Evolutionary conservation across 768 basidiomycete species (phyloP).

Genomic region (Exsudoporus frostii): DNA sequence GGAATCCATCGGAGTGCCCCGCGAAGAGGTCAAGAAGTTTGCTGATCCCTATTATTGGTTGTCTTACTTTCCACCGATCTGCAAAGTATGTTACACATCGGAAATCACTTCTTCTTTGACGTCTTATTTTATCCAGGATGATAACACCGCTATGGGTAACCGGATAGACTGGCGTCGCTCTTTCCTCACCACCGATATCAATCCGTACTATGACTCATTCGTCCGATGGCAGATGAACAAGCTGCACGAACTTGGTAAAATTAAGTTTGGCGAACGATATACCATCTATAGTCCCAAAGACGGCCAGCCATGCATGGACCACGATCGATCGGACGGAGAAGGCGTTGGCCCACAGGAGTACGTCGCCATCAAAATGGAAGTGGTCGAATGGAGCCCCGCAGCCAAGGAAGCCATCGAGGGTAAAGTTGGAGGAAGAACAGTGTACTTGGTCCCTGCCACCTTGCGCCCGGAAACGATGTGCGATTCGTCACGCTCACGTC

Average conservation of each 20-base stretch:
- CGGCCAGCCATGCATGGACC: constrained; percentile 99
- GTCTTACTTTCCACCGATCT: constrained; percentile 93
- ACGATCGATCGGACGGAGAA: constrained; percentile 94
- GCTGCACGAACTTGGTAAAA: constrained; percentile 79
- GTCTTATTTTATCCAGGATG: constrained; percentile 37
- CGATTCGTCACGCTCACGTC: constrained; percentile 22
- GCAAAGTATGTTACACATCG: constrained; percentile 51
- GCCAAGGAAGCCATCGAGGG: constrained; percentile 62
- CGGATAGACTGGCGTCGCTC: constrained; percentile 96
- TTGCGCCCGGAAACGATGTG: constrained; percentile 96
- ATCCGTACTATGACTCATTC: constrained; percentile 96
- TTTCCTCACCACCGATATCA: constrained; percentile 92
- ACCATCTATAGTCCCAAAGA: constrained; percentile 99
- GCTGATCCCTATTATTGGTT: constrained; percentile 95
- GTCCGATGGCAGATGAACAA: constrained; percentile 99
- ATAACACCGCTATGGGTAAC: constrained; percentile 86
- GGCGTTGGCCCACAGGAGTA: constrained; percentile 95
- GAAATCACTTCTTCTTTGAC: neutral
- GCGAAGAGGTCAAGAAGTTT: constrained; percentile 90
- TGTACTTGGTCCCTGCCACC: constrained; percentile 94
- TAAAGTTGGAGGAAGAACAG: constrained; percentile 74
- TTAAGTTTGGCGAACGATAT: constrained; percentile 98
- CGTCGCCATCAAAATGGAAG: constrained; percentile 92
- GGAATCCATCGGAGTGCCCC: constrained; percentile 88
- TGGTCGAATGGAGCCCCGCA: constrained; percentile 74